A percentile compares a stretch with the other conserved stretches of the same genome.
Conservation (phyloP, 2,329 filamentous ascomycete genomes). For the Coleophoma eucalyptorum region DNA sequence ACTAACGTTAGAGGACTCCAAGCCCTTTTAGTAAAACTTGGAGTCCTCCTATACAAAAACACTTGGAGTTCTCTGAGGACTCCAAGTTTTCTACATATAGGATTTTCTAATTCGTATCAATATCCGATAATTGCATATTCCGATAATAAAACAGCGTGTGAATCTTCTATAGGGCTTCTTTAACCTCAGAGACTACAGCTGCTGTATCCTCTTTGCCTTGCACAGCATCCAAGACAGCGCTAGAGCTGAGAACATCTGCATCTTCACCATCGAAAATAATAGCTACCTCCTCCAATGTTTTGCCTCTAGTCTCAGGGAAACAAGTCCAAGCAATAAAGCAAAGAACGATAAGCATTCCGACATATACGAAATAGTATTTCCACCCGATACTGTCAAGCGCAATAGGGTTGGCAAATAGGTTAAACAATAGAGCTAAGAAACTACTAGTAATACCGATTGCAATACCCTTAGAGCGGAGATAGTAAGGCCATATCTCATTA, state of each 20-base stretch:
- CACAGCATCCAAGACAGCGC: not conserved
- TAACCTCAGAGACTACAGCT: too few species aligned
- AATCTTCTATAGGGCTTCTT: too few species aligned
- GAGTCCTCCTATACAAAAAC: too few species aligned
- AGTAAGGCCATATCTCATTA: constrained; percentile 34
- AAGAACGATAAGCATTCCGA: constrained; percentile 6
- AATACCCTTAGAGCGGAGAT: constrained; percentile 30
- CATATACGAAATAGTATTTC: constrained; percentile 23
- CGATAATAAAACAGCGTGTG: too few species aligned
- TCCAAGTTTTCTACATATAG: too few species aligned
- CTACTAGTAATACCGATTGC: constrained; percentile 30
- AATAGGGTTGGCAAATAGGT: constrained; percentile 42
- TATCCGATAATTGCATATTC: too few species aligned
- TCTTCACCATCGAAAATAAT: constrained; percentile 14
- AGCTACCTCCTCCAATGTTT: constrained; percentile 11
- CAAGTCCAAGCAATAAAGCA: constrained; percentile 7
- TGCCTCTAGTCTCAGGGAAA: constrained; percentile 12
- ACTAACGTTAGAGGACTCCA: too few species aligned
- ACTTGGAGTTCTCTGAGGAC: too few species aligned
- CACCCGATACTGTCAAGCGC: constrained; percentile 33
- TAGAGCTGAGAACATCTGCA: not conserved
- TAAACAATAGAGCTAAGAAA: constrained; percentile 29
- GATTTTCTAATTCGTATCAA: too few species aligned
- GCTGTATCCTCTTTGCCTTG: too few species aligned
- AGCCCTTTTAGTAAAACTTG: too few species aligned